Evolutionary conservation across 495 filamentous ascomycete genomes (phyloP), one percentile per base, ranked within the genome.

Genomic region (Neurospora sp.): DNA sequence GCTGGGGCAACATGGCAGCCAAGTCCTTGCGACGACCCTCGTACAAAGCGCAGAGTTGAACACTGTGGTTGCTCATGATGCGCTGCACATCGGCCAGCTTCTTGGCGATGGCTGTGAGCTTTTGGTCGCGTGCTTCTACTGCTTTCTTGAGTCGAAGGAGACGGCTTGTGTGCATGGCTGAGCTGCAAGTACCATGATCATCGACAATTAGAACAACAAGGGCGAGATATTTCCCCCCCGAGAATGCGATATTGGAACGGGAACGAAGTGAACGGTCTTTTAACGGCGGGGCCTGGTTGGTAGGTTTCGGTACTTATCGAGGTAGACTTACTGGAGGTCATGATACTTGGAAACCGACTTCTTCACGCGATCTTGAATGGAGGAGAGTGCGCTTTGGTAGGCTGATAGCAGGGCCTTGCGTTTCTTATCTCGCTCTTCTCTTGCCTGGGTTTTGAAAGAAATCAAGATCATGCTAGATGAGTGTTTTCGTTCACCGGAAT

Each of bases 21-120:
- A 78, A 48, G 40, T 79, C 76, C 45, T 69, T 69, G 22, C 69
- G 40, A 6, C 78, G 76, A 4, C 74, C 78, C n/a, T 74, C 35
- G 20, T 81, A 79, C 48, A 81, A 69, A 10, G 73, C 75, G 27
- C 69, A 53, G 42, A 81, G 70, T 48, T 76, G 79, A 4, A 74
- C 59, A 6, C 72, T 78, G 22, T 77, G 75, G 27, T 77, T 77
- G 35, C 73, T n/a, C 71, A 74, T 71, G 27, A 76, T 27, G 42
- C 68, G 73, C 68, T 74, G 79, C 69, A 76, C 53, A 61, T 77
- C 74, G 42, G 20, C 73, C 40, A 81, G 71, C 71, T 70, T 75
- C 17, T 70, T 69, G 40, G 73, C 69, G 35, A 81, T 78, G 12
- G 70, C 41, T 20, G 37, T 59, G 40, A 72, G 71, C 40, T 71